These are phyloP conservation scores for Breynia disticha DNA, from an alignment of 441 rosid genomes.

Conservation along the genomic window DNA sequence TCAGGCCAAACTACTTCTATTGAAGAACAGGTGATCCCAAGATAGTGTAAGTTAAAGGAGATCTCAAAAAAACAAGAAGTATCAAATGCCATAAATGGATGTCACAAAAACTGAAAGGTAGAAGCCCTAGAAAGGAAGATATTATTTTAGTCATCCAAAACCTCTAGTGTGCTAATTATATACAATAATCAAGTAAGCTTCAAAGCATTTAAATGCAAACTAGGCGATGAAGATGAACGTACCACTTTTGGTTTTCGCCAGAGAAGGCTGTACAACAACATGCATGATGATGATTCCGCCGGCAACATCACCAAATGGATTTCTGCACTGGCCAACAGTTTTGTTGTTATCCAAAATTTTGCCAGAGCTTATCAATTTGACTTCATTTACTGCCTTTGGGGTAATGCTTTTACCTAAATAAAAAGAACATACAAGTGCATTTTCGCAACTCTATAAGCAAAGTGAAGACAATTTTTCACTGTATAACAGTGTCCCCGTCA, in stretches of 20 bases:
- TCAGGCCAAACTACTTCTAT: no score
- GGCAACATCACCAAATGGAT: conserved; percentile 69
- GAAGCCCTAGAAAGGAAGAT: not conserved
- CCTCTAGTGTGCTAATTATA: not conserved
- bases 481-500: not conserved
- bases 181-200: conserved; percentile 1
- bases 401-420: conserved; percentile 52
- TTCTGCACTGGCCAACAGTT: conserved; percentile 81
- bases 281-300: conserved; percentile 80
- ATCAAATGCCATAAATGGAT: no score
- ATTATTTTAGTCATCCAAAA: not conserved
- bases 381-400: conserved; percentile 67
- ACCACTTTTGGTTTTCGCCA: conserved; percentile 75
- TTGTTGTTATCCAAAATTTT: conserved; percentile 74
- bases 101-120: not conserved
- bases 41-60: no score
- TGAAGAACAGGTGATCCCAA: no score
- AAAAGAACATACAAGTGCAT: conserved; percentile 2
- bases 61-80: not conserved
- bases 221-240: conserved; percentile 10
- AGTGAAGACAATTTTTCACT: not conserved
- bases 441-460: not conserved
- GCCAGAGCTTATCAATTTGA: conserved; percentile 79
- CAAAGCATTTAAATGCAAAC: not conserved
- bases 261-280: conserved; percentile 79